Evolutionary conservation across 371 early-diverging fungal species (phyloP).

Genomic region (Mucor racemosus): DNA sequence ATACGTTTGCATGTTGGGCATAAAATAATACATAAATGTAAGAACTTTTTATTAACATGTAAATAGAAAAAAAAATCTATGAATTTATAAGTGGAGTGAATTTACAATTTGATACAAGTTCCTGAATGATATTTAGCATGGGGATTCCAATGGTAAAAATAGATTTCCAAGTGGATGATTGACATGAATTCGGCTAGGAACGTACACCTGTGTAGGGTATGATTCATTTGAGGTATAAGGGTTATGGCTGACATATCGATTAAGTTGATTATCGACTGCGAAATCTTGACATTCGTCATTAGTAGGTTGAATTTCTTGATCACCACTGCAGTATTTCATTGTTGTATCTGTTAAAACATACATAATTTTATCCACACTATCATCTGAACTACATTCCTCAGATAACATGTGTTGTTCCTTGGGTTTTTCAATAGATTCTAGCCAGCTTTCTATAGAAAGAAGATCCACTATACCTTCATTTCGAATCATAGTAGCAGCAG

Average conservation of each 20-base stretch:
- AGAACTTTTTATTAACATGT: not conserved
- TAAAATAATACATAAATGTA: no score
- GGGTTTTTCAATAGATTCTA: conserved; percentile 9
- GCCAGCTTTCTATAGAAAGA: conserved; percentile 16
- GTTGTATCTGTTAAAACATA: not conserved
- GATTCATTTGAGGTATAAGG: not conserved
- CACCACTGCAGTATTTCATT: not conserved
- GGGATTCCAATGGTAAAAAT: conserved; percentile 4
- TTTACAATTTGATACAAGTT: not conserved
- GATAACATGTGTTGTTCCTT: not conserved
- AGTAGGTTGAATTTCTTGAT: not conserved
- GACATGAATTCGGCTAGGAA: conserved; percentile 3
- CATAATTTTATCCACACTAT: conserved; percentile 3
- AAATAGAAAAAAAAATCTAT: not conserved
- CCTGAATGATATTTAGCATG: not conserved
- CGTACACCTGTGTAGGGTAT: not conserved
- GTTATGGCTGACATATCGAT: not conserved
- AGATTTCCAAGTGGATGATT: conserved; percentile 5
- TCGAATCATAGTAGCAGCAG: conserved; percentile 18
- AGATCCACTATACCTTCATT: conserved; percentile 15
- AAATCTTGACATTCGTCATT: not conserved
- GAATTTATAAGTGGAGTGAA: not conserved
- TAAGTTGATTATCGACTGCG: not conserved
- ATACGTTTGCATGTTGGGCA: no score
- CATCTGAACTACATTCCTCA: not conserved